Base-by-base conservation (phyloP, 768 basidiomycete species). In the Tylopilus balloui region DNA sequence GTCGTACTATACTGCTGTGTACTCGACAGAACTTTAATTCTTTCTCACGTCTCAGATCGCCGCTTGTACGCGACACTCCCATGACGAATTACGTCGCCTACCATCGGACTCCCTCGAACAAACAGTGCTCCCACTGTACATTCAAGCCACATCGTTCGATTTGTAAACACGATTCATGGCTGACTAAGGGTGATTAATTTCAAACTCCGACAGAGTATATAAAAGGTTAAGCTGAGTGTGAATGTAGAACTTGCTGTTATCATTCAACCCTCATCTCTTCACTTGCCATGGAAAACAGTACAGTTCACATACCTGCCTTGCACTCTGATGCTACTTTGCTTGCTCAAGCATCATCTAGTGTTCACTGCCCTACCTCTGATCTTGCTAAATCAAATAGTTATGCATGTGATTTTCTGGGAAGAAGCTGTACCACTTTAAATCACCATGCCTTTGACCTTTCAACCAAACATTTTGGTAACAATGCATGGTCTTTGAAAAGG, bases 141-240 rank as follows among this genome's bases (percentile, higher is more conserved):
- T 17, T 11, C 3, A 4, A 2, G 29, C 8, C 20, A 17, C 14
- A 27, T 31, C 48, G 32, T 8, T n/a, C n/a, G n/a, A n/a, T n/a
- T n/a, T 25, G 25, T 42, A 21, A 46, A 31, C n/a, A 34, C 34
- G 24, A 24, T 24, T 29, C 4, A 32, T 21, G 2, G 20, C 45
- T 59, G 45, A 60, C 35, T 29, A 41, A 48, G 10, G 17, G 3
- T 1, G 7, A 7, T 4, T n/a, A 13, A 23, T 43, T 62, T 61
- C 1, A 52, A 61, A 46, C 58, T 52, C 60, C 58, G 60, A 50
- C 2, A 0, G 0, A 2, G 7, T 53, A 53, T 60, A 56, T 56
- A 63, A 52, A 1, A 13, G 13, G 3, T 34, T 8, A 1, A 15
- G 29, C 32, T 59, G 40, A 21, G 43, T 28, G 0, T 12, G 8